Evolutionary conservation across 192 early-diverging fungal genomes (phyloP), one percentile per base, ranked within the genome.

Genomic region (Chytriomyces hyalinus): DNA sequence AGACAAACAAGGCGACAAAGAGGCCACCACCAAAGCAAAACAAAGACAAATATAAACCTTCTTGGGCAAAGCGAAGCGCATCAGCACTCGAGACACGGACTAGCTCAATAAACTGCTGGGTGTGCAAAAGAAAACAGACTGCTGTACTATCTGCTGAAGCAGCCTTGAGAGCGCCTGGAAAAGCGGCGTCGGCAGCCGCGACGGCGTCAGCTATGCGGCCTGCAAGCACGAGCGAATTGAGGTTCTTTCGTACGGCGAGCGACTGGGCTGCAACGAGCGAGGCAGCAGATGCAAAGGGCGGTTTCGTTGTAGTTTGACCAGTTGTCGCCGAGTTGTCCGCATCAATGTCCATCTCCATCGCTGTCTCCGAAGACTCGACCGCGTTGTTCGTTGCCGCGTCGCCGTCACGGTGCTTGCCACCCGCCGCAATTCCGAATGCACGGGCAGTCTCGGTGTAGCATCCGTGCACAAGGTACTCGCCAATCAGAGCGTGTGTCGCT

Each of bases 401-500:
- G 36, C 36, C 36, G 36, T 36, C 36, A 1, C 36, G 36, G 36
- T 36, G 36, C 36, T 36, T 36, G 36, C 36, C 36, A 36, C 36
- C 36, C 20, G 53, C 13, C 1, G 69, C 83, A 76, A 80, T 80
- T 59, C 87, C 83, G 72, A 92, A 89, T 5, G 88, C 83, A 69
- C 79, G 78, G 13, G 91, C 91, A 8, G 90, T 90, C 73, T 89
- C 90, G 51, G 83, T 85, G 81, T 87, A 91, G 79, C 91, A 92
- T 50, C 90, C 84, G 79, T 92, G 87, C 5, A 92, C 70, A 17
- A 92, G 84, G 66, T 92, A 89, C 60, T 92, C 88, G 70, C 91
- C 82, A 10, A 92, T 86, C 9, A 91, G 82, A 26, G 79, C 72
- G 43, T 88, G 85, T 10, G 80, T 76, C 13, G 80, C 61, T 13